Evolutionary conservation across 2,329 filamentous ascomycete genomes (phyloP).

Genomic region (Colletotrichum salicis): DNA sequence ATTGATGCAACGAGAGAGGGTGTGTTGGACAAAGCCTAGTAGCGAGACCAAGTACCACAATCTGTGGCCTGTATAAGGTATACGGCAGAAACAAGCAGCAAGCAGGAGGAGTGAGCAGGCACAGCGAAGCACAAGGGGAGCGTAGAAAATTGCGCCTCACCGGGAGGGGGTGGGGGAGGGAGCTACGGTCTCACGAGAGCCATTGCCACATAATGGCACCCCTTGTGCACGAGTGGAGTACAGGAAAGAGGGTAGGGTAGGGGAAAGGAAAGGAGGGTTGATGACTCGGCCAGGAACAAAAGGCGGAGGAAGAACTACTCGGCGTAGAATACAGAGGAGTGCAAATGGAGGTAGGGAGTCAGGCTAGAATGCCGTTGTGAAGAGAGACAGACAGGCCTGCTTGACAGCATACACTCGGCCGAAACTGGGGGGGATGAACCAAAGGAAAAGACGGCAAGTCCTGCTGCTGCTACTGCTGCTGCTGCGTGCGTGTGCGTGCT

Average conservation of each 20-base stretch:
- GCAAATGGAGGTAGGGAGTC: conserved; percentile 33
- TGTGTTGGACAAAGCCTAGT: conserved; percentile 49
- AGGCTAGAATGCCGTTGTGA: conserved; percentile 32
- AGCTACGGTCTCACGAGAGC: conserved; percentile 45
- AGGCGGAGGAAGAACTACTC: conserved; percentile 27
- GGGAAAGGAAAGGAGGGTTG: conserved; percentile 32
- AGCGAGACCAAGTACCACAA: conserved; percentile 48
- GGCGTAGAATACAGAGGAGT: conserved; percentile 29
- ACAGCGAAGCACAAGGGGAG: conserved; percentile 38
- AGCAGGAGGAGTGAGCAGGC: conserved; percentile 34
- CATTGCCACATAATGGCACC: conserved; percentile 44
- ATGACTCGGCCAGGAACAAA: conserved; percentile 32
- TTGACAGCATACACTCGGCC: conserved; percentile 32
- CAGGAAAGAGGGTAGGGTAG: conserved; percentile 32
- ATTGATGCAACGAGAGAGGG: conserved; percentile 53
- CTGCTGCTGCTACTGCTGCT: neutral
- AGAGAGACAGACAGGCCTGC: conserved; percentile 33
- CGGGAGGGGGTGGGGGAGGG: conserved; percentile 37
- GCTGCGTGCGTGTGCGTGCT: conserved; percentile 14
- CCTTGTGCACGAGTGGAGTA: conserved; percentile 37
- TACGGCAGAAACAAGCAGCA: conserved; percentile 42
- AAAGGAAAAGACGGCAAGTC: conserved; percentile 34
- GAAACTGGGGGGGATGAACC: conserved; percentile 20
- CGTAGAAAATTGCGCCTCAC: conserved; percentile 39
- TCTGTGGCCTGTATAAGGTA: conserved; percentile 49